These are phyloP conservation scores for Acanthamoeba culbertsoni DNA, from an alignment of 208 protist genomes.

Conservation along the genomic window DNA sequence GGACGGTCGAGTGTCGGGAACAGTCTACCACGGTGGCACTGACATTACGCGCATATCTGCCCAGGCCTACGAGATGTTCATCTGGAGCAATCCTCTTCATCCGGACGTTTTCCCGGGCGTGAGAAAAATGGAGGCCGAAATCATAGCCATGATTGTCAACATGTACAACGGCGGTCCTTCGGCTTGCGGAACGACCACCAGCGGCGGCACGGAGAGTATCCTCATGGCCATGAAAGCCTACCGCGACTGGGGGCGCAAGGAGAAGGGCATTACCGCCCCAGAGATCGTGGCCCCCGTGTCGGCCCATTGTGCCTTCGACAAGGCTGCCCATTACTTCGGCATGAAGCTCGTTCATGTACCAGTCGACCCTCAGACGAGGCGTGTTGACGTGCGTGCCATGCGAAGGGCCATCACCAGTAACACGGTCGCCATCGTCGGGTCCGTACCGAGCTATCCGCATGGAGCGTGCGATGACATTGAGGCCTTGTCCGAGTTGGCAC, in stretches of 20 bases:
- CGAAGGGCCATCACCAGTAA: constrained; percentile 92
- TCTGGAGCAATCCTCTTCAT: constrained; percentile 93
- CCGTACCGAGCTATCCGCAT: constrained; percentile 94
- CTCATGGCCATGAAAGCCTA: constrained; percentile 97
- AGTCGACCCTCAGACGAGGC: constrained; percentile 84
- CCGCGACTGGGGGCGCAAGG: constrained; percentile 86
- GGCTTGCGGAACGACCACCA: constrained; percentile 94
- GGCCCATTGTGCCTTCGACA: constrained; percentile 97
- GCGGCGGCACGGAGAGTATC: constrained; percentile 88
- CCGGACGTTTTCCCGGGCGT: constrained; percentile 93
- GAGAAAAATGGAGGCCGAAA: constrained; percentile 97
- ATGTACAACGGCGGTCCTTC: constrained; percentile 93
- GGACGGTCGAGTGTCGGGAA: not conserved
- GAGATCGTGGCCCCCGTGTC: constrained; percentile 90
- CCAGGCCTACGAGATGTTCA: constrained; percentile 51
- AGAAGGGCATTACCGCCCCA: constrained; percentile 87
- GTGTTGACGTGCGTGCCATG: constrained; percentile 87
- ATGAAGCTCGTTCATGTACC: constrained; percentile 93
- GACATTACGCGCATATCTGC: constrained; percentile 19
- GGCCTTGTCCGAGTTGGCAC: constrained; percentile 88
- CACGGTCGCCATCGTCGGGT: constrained; percentile 94
- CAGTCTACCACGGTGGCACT: constrained; percentile 22
- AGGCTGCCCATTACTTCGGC: constrained; percentile 95
- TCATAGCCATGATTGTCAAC: constrained; percentile 93
- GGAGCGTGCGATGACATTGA: constrained; percentile 88